Base-by-base conservation (phyloP, 2,329 filamentous ascomycete species). In the Fusarium camptoceras region DNA sequence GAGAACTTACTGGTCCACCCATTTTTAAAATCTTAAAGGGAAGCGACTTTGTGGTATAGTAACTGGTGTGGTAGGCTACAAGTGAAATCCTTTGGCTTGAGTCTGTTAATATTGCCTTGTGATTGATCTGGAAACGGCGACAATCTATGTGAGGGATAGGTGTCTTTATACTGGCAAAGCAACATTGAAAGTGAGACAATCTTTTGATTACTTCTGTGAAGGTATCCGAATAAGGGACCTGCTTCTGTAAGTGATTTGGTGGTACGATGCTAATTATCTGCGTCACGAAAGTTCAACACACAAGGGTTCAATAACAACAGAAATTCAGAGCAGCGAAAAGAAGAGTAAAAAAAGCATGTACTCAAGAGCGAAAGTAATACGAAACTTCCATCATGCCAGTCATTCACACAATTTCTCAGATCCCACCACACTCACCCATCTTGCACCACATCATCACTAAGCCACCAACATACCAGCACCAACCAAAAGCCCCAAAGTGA, bases 391-490 rank as follows among this genome's bases (percentile, higher is more conserved):
- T 18, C 5, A n/a, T 7, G 0, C 5, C 5, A 37, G 2, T 2
- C 5, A 37, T 6, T 11, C 34, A 37, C 0, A 4, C n/a, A n/a
- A n/a, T n/a, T n/a, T 11, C 5, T 7, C 9, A n/a, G 34, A 37
- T 11, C 5, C 9, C 5, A 18, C n/a, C 4, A 4, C n/a, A 11
- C 18, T 37, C 9, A 5, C 9, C 2, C 9, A 37, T 6, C 16
- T 37, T 12, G 39, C n/a, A 42, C 22, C 39, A 34, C n/a, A 6
- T 46, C 25, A 47, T 25, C 27, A 57, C 44, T 25, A 58, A 2
- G 6, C 22, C 9, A 66, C 6, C 30, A 69, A 24, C 47, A 62
- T 57, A 4, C 66, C 66, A 12, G 48, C 28, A 4, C 55, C 60
- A 10, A 20, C 47, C 10, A 69, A 4, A 8, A 70, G 15, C 2